Conservation (phyloP, 176 grass and related monocot genomes). For the Areca catechu region DNA sequence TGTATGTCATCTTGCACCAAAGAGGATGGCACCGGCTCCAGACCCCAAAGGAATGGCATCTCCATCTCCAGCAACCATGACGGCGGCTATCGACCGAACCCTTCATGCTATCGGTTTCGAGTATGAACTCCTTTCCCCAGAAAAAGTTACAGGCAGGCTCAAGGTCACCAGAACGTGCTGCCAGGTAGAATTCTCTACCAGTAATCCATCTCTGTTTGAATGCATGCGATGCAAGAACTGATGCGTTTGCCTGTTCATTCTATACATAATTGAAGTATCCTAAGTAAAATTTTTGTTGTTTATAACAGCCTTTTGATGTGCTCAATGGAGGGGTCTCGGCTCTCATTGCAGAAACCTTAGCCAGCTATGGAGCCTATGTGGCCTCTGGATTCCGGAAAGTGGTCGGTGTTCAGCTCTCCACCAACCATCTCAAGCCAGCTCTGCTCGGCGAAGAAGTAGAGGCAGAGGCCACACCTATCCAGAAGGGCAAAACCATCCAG, state of each 20-base stretch:
- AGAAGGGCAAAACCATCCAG: conserved; percentile 57
- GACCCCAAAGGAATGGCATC: too few relatives aligned
- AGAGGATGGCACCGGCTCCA: too few relatives aligned
- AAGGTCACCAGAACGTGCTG: neutral
- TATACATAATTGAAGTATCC: too few relatives aligned
- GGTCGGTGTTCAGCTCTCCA: conserved; percentile 71
- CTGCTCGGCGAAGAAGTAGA: conserved; percentile 48
- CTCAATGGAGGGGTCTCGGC: conserved; percentile 82
- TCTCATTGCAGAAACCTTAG: conserved; percentile 50
- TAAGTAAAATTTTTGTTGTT: too few relatives aligned
- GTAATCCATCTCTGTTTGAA: too few relatives aligned
- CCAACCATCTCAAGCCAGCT: conserved; percentile 64
- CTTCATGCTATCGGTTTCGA: conserved; percentile 1
- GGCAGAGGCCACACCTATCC: conserved; percentile 44
- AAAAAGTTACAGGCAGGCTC: neutral
- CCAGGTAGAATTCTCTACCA: neutral
- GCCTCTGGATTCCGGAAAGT: conserved; percentile 39
- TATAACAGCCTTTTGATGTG: conserved; percentile 45
- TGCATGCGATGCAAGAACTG: too few relatives aligned
- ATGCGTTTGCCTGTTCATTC: too few relatives aligned
- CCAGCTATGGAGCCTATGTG: conserved; percentile 59
- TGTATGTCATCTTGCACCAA: too few relatives aligned
- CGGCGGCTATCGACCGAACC: neutral
- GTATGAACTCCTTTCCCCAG: neutral
- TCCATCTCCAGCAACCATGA: neutral